Evolutionary conservation across 495 filamentous ascomycete species (phyloP).

Genomic region (Hypomontagnella monticulosa): DNA sequence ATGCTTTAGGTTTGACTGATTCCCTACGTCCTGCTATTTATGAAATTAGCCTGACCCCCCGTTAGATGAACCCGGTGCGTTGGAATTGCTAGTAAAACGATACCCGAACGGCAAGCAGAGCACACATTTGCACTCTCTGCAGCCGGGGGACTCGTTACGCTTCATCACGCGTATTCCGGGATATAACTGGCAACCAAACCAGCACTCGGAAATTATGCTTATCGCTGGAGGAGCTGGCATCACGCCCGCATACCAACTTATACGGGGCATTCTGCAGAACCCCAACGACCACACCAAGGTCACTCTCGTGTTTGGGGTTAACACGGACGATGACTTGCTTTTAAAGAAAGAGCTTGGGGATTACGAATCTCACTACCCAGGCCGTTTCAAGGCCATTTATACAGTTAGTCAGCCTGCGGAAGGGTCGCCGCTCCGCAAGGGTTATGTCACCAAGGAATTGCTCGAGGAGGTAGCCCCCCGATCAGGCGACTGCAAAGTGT

Average conservation of each 20-base stretch:
- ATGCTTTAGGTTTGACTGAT: slow-evolving; percentile 55
- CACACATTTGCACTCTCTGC: slow-evolving; percentile 67
- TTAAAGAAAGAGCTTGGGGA: slow-evolving; percentile 63
- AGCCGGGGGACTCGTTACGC: slow-evolving; percentile 66
- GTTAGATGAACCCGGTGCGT: slow-evolving; percentile 61
- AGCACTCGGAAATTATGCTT: slow-evolving; percentile 63
- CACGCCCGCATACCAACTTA: slow-evolving; percentile 70
- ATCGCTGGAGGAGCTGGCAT: slow-evolving; percentile 73
- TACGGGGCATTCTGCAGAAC: slow-evolving; percentile 68
- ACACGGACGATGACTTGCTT: slow-evolving; percentile 70
- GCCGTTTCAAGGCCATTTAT: slow-evolving; percentile 67
- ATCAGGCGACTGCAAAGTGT: slow-evolving; percentile 63
- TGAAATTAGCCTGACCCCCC: not conserved
- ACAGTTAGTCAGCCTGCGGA: slow-evolving; percentile 62
- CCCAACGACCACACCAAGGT: slow-evolving; percentile 70
- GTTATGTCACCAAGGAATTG: slow-evolving; percentile 65
- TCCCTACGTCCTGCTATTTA: not conserved
- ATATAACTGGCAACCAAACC: slow-evolving; percentile 65
- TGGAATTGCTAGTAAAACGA: slow-evolving; percentile 70
- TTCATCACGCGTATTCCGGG: slow-evolving; percentile 62
- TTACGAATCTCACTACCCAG: slow-evolving; percentile 63
- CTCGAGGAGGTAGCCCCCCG: slow-evolving; percentile 58
- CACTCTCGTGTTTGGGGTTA: slow-evolving; percentile 72
- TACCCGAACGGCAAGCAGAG: slow-evolving; percentile 72
- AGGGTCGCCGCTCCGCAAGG: slow-evolving; percentile 58